phyloP scores from a whole-genome alignment of 108 stramenopile genomes.

The Stephanodiscus minutulus region DNA sequence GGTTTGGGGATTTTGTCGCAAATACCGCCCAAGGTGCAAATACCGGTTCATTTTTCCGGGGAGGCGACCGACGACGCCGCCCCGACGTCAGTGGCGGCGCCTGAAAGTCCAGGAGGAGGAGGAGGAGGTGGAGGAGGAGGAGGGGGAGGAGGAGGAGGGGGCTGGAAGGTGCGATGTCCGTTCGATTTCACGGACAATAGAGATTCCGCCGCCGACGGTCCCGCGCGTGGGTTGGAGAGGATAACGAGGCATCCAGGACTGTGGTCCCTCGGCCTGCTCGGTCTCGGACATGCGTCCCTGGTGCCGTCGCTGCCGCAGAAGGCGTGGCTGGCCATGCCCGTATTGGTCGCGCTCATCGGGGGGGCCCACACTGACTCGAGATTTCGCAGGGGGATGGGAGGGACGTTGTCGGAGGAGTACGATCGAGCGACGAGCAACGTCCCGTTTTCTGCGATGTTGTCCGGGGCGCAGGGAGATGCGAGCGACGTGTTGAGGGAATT shows the following conservation, averaged over 20 bases:
- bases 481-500: conserved; percentile 33
- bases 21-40: conserved; percentile 77
- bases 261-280: conserved; percentile 81
- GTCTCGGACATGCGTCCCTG: conserved; percentile 66
- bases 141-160: conserved; percentile 10
- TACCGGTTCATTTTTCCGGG: conserved; percentile 63
- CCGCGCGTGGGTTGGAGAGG: conserved; percentile 66
- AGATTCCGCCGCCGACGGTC: neutral
- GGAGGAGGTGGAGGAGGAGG: neutral
- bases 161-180: conserved; percentile 88
- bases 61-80: neutral
- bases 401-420: conserved; percentile 54
- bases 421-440: conserved; percentile 80
- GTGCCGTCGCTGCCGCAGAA: conserved; percentile 61
- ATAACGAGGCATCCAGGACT: conserved; percentile 87
- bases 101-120: neutral
- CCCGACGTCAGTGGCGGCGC: neutral
- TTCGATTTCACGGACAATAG: conserved; percentile 81
- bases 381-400: conserved; percentile 81
- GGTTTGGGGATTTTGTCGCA: conserved; percentile 80
- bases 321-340: conserved; percentile 75
- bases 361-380: conserved; percentile 85
- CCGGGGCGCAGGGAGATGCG: conserved; percentile 66
- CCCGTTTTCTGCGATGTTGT: conserved; percentile 80
- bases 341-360: conserved; percentile 78